These are phyloP conservation scores for Pythium dissotocum DNA, from an alignment of 352 stramenopile species.

Conservation along the genomic window DNA sequence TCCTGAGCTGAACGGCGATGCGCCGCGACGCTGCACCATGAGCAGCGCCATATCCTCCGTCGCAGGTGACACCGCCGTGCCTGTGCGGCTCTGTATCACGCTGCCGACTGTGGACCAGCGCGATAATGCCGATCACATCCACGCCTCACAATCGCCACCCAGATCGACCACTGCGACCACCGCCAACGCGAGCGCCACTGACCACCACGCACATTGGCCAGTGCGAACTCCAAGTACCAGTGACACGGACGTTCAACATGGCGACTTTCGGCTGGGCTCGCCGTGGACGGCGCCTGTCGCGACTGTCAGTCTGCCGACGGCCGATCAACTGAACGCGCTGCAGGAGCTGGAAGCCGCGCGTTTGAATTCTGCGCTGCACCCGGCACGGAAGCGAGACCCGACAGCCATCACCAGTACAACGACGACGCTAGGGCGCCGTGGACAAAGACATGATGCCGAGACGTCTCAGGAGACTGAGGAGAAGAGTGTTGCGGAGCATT, in stretches of 20 bases:
- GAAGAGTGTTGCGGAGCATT: not conserved
- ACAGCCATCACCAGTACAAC: not conserved
- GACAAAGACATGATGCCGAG: not conserved
- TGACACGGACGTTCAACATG: not conserved
- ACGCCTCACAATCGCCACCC: not conserved
- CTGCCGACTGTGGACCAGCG: slow-evolving; percentile 25
- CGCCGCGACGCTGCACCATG: not conserved
- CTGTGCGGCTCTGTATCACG: slow-evolving; percentile 25
- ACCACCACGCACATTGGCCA: not conserved
- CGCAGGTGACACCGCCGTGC: not conserved
- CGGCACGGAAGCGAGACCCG: not conserved
- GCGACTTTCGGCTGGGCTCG: not conserved
- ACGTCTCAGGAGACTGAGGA: not conserved
- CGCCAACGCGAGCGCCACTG: not conserved
- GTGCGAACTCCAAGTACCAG: not conserved
- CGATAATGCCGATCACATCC: slow-evolving; percentile 12
- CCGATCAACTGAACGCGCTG: not conserved
- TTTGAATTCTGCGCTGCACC: not conserved
- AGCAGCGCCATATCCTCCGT: not conserved
- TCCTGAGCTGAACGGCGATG: not conserved
- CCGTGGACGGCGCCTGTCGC: not conserved
- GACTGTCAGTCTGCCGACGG: not conserved
- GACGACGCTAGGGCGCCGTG: not conserved
- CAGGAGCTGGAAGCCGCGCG: not conserved
- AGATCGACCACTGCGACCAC: not conserved